Evolutionary conservation across 306 rosid genomes (phyloP).

Genomic region (Erythrophleum fordii): DNA sequence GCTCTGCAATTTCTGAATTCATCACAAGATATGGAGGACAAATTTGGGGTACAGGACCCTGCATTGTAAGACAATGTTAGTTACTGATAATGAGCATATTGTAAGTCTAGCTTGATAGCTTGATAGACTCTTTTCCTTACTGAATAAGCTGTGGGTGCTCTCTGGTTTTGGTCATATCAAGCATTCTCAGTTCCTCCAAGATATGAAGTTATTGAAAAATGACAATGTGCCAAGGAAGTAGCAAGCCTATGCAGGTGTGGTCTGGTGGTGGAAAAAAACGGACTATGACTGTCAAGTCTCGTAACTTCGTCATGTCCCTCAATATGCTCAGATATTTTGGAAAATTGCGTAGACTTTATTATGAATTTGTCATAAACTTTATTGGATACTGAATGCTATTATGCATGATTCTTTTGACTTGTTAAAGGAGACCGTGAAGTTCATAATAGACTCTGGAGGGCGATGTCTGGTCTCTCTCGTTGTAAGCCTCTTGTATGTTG

Average conservation of each 20-base stretch:
- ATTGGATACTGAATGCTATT: background rate
- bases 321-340: background rate
- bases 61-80: constrained; percentile 7
- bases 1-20: constrained; percentile 3
- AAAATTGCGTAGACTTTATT: background rate
- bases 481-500: background rate
- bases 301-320: background rate
- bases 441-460: background rate
- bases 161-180: background rate
- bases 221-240: background rate
- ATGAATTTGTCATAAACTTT: constrained; percentile 11
- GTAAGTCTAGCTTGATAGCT: background rate
- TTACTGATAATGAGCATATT: constrained; percentile 9
- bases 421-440: background rate
- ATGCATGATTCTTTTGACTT: background rate
- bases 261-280: background rate
- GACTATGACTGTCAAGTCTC: background rate
- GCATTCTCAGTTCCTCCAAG: constrained; percentile 1
- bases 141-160: constrained; percentile 17
- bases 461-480: background rate
- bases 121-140: background rate
- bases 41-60: constrained; percentile 24
- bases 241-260: constrained; percentile 2
- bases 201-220: background rate
- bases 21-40: constrained; percentile 13